Base-by-base conservation (phyloP, 2,329 filamentous ascomycete genomes). In the Pochonia chlamydosporia region DNA sequence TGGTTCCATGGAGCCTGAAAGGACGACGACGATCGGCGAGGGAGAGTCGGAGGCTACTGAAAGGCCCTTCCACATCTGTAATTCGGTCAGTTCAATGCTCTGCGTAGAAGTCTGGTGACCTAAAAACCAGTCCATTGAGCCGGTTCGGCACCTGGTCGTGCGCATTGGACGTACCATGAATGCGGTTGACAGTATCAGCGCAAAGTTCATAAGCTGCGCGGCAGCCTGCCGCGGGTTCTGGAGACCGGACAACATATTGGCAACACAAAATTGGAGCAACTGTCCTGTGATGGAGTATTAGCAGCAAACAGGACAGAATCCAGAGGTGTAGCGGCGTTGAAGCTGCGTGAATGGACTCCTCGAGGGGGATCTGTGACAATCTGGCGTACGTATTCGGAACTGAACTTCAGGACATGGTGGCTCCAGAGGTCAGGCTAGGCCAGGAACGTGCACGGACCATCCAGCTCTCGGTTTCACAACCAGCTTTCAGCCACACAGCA, bases 181-280 rank as follows among this genome's bases (percentile, higher is more conserved):
- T 1, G 91, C 90, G 2, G 89, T 93, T 9, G 86, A 90, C 43
- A 96, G 80, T 52, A 96, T 89, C 53, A 96, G 81, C 48, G 84
- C 89, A 66, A 96, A 96, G 71, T 95, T 95, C 63, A 96, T 81
- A 56, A 92, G 68, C 74, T 95, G 89, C 42, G 82, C 77, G 59
- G 89, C 83, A 46, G 87, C 78, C 66, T 95, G 89, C 67, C 90
- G 85, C 55, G 88, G 85, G 67, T 89, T 90, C 50, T 75, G 71
- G 54, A 95, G 74, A 54, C 75, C 70, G 39, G 83, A 81, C 54
- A 92, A 61, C 87, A 91, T 91, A 49, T 39, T 39, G 47, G 11
- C 8, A 7, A 36, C 16, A 23, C 13, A 16, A 16, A 13, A 24
- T 33, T 23, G 28, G 30, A 33, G 6, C 30, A 33, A 10, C 14